A percentile compares a stretch with the other conserved stretches of the same genome.
phyloP scores from a whole-genome alignment of 768 basidiomycete species.

The Cystoderma amianthinum region DNA sequence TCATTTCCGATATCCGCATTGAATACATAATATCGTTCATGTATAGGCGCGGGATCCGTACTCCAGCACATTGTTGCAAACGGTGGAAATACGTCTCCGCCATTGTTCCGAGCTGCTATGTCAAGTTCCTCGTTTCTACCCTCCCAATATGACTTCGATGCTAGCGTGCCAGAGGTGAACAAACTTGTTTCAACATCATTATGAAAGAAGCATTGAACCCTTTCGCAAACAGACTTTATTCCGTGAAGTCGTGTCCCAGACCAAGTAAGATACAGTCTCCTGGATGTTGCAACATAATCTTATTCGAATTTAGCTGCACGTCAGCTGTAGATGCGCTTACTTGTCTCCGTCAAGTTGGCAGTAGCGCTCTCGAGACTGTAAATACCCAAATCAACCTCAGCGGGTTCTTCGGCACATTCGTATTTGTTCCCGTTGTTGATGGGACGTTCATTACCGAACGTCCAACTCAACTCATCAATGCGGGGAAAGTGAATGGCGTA shows the following conservation, averaged over 20 bases:
- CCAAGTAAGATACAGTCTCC: neutral
- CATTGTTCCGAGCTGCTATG: constrained; percentile 35
- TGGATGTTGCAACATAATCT: neutral
- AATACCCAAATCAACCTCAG: constrained; percentile 17
- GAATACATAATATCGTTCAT: neutral
- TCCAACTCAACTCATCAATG: constrained; percentile 23
- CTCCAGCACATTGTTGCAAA: constrained; percentile 42
- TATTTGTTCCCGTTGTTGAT: constrained; percentile 33
- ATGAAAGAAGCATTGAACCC: no score
- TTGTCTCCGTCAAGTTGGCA: constrained; percentile 26
- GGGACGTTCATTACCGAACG: constrained; percentile 31
- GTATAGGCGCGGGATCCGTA: constrained; percentile 38
- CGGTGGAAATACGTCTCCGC: constrained; percentile 35
- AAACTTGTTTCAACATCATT: no score
- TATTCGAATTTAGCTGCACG: constrained; percentile 17
- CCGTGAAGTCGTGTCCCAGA: neutral
- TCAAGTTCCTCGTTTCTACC: constrained; percentile 38
- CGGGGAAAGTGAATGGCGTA: constrained; percentile 30
- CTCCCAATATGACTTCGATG: constrained; percentile 37
- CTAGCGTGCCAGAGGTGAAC: constrained; percentile 28
- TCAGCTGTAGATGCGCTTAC: constrained; percentile 17
- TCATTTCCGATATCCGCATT: no score
- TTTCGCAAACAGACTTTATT: constrained; percentile 1
- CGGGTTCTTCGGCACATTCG: constrained; percentile 25
- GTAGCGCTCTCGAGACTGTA: constrained; percentile 14